Evolutionary conservation across 208 protist species (phyloP), one percentile per base, ranked within the genome.

Genomic region (Leishmania mexicana): DNA sequence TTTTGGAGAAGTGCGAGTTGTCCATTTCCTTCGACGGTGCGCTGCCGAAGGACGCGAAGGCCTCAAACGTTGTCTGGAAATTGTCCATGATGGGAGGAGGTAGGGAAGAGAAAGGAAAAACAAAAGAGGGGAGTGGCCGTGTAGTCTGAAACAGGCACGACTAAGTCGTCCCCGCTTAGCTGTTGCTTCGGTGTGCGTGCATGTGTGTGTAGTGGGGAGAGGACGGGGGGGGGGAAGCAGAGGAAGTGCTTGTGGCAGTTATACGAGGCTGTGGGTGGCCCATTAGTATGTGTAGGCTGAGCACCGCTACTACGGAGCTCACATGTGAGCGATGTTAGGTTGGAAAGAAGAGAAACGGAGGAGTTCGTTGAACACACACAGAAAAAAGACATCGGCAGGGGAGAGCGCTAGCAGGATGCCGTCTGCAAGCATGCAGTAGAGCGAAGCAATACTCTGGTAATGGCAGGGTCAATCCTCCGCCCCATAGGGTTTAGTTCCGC

Each of bases 1-100:
- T 96, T 88, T 98, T 98, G 83, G 92, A 90, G 86, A 96, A 98
- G 88, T 96, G 92, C 75, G 86, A 86, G 85, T 98, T 98, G 86
- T 96, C 92, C 94, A 98, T 98, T 45, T 98, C 94, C 85, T 95
- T 96, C 8, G 90, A 88, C 40, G 93, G 84, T 17, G 92, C 95
- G 45, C 86, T 82, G 81, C 95, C 95, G 80, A 98, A 98, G 85
- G 92, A 96, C 74, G 93, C 93, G 81, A 98, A 98, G 35, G 88
- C 88, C 81, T 96, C 92, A 72, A 98, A 98, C 70, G 81, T 83
- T 28, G 83, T 57, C 81, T 96, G 85, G 54, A 97, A 84, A 38
- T 74, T 45, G 75, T 81, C 62, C 86, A 92, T 92, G 21, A 47
- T 84, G 35, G 53, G 53, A 47, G 54, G 35, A 28, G 78, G n/a